Percentiles rank a stretch among this genome's conserved stretches.
Evolutionary conservation across 2,329 filamentous ascomycete species (phyloP).

Genomic region (Nigrograna mackinnonii): DNA sequence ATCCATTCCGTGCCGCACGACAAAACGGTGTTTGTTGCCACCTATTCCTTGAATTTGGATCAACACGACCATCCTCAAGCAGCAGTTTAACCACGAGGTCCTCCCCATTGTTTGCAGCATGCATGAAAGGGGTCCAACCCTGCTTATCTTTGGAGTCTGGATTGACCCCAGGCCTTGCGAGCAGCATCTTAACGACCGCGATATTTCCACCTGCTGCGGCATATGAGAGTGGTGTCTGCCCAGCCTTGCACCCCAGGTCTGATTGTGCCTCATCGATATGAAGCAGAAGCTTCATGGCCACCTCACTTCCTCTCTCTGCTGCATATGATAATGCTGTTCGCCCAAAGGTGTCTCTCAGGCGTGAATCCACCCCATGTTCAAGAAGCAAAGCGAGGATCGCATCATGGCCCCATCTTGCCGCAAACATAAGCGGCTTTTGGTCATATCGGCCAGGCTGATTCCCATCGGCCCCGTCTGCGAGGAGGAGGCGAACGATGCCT

Average conservation of each 20-base stretch:
- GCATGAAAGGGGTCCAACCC: neutral
- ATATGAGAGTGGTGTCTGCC: neutral
- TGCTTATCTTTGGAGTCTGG: neutral
- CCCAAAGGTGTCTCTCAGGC: neutral
- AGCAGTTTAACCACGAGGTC: neutral
- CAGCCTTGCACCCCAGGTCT: neutral
- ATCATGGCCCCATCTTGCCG: neutral
- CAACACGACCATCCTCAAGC: neutral
- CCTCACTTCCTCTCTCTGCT: neutral
- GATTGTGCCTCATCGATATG: neutral
- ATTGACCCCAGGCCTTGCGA: neutral
- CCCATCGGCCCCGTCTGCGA: neutral
- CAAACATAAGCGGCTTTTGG: neutral
- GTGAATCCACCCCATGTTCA: neutral
- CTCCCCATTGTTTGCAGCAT: neutral
- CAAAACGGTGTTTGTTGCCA: neutral
- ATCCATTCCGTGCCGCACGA: neutral
- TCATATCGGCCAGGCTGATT: no score
- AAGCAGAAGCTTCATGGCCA: neutral
- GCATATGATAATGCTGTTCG: neutral
- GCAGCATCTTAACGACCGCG: neutral
- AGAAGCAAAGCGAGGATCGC: neutral
- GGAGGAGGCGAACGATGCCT: neutral
- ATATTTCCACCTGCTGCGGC: neutral
- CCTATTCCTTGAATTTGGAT: conserved; percentile 1